Percentiles rank a stretch among this genome's conserved stretches.
These are phyloP conservation scores for Cercospora sp. DNA, from an alignment of 2,329 filamentous ascomycete species.

Conservation along the genomic window DNA sequence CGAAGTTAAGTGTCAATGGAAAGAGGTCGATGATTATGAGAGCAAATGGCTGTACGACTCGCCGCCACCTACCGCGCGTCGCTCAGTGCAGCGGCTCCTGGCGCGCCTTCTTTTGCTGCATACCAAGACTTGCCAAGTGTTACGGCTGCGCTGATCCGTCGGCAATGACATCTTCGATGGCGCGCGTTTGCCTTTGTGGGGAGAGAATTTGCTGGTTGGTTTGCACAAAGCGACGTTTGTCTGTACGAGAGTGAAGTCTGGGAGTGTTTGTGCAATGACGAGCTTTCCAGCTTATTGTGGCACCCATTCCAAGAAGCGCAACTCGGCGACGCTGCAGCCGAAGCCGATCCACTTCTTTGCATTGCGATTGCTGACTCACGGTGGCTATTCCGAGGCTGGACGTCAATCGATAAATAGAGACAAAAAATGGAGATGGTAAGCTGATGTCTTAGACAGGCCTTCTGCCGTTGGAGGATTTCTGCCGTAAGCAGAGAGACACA, in stretches of 20 bases:
- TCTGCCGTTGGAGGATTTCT: neutral
- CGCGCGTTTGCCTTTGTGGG: neutral
- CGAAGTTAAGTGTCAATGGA: neutral
- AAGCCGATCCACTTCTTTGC: neutral
- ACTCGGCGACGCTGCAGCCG: neutral
- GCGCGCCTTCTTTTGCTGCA: neutral
- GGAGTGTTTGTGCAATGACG: neutral
- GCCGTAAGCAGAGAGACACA: neutral
- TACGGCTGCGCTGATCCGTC: neutral
- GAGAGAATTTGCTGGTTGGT: neutral
- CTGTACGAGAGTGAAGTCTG: neutral
- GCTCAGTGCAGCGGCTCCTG: neutral
- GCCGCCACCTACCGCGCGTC: neutral
- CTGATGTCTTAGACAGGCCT: neutral
- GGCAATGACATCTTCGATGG: constrained; percentile 4
- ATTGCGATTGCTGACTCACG: neutral
- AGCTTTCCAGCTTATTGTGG: neutral
- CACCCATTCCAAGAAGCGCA: neutral
- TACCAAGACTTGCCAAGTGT: constrained; percentile 2
- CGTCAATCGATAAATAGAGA: neutral
- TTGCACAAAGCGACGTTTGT: neutral
- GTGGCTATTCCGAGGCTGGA: neutral
- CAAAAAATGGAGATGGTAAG: neutral
- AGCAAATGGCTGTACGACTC: neutral
- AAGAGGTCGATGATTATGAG: neutral